Evolutionary conservation across 306 rosid genomes (phyloP), one percentile per base, ranked within the genome.

Genomic region (Styphnolobium japonicum): DNA sequence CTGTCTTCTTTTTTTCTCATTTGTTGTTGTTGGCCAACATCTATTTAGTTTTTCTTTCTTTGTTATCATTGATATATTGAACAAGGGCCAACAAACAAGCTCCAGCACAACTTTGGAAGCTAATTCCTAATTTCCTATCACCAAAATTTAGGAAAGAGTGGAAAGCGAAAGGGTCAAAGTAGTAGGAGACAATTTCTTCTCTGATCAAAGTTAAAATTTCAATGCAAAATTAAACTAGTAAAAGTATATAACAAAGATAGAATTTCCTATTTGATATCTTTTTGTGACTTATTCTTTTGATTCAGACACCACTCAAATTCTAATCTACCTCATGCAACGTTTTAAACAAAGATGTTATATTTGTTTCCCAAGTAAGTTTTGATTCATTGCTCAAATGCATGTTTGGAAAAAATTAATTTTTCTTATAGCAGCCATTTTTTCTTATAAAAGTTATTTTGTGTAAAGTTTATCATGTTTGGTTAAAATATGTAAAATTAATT

Each of bases 71-170:
- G 29, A 74, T 58, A 40, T 15, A 27, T 75, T 58, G 67, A 42
- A 58, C 15, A 27, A 61, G 43, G 37, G 46, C 80, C 63, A 48
- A 48, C 52, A 63, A 63, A 48, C 62, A 75, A 43, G 71, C 29
- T 43, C 61, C 60, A 15, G 33, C 31, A 51, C 75, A 16, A 10
- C 25, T 46, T 12, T 40, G 53, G 5, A 19, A 58, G 21, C 43
- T 1, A 60, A 58, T 42, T 48, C 31, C n/a, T n/a, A n/a, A n/a
- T n/a, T n/a, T n/a, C n/a, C 15, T 10, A 63, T 34, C 61, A 48
- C 80, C 12, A 63, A 63, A 40, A n/a, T 43, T 42, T n/a, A 10
- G 21, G 3, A 48, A 62, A 48, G 7, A 37, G 42, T 37, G 42
- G 42, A 37, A 37, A 37, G 40, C 42, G 8, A 37, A 6, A 37